A percentile compares a stretch with the other conserved stretches of the same genome.
Evolutionary conservation across 2,329 filamentous ascomycete species (phyloP).

Genomic region (Monosporascus sp.): DNA sequence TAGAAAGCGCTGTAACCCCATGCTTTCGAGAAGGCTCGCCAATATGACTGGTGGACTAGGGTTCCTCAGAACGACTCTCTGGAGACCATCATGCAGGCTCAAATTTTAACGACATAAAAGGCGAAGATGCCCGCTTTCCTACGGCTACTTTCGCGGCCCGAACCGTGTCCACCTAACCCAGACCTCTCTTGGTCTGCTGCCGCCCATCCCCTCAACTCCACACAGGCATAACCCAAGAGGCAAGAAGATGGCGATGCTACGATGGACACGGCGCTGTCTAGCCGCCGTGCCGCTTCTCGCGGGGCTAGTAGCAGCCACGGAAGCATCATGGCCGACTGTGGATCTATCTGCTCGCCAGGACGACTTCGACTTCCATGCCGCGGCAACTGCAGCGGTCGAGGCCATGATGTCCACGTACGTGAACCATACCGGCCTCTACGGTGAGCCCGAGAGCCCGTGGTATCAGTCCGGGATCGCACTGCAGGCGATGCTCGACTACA

Average conservation of each 20-base stretch:
- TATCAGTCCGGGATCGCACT: slow-evolving; percentile 34
- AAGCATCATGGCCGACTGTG: background rate
- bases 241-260: background rate
- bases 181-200: background rate
- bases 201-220: background rate
- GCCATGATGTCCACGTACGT: slow-evolving; percentile 32
- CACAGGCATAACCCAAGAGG: background rate
- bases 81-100: too few species aligned
- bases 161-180: background rate
- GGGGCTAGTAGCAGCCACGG: background rate
- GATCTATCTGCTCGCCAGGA: background rate
- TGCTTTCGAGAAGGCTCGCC: background rate
- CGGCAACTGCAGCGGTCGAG: slow-evolving; percentile 20
- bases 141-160: background rate
- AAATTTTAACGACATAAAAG: background rate
- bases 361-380: background rate
- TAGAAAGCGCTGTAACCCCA: background rate
- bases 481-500: slow-evolving; percentile 31
- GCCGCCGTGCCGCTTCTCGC: background rate
- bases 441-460: slow-evolving; percentile 27
- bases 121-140: background rate
- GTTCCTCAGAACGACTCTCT: too few species aligned
- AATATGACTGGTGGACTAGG: background rate
- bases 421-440: slow-evolving; percentile 27
- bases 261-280: background rate